A percentile compares a stretch with the other conserved stretches of the same genome.
Conservation (phyloP, 257 asterid species). For the Galeopsis tetrahit region DNA sequence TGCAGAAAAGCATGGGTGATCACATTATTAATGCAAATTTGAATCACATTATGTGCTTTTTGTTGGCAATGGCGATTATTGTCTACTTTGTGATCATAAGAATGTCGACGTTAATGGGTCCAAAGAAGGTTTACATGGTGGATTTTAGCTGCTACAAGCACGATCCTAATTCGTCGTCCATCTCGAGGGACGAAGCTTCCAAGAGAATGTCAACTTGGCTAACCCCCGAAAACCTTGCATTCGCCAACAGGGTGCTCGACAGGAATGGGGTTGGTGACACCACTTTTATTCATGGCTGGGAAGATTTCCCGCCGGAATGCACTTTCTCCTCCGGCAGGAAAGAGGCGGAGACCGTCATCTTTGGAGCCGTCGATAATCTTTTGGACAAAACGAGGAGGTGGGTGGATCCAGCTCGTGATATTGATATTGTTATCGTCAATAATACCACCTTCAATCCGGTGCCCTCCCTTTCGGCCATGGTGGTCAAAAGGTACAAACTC, state of each 20-base stretch:
- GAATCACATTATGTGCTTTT: no score
- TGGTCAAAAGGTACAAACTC: slow-evolving; percentile 48
- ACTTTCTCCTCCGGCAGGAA: slow-evolving; percentile 29
- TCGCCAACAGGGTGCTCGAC: slow-evolving; percentile 26
- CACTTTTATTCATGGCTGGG: not conserved
- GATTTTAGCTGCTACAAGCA: slow-evolving; percentile 43
- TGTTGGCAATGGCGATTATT: no score
- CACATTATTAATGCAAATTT: no score
- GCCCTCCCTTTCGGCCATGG: slow-evolving; percentile 55
- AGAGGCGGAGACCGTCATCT: slow-evolving; percentile 44
- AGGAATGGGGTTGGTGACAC: slow-evolving; percentile 15
- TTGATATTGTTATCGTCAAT: slow-evolving; percentile 46
- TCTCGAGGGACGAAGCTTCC: not conserved
- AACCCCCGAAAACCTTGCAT: slow-evolving; percentile 22
- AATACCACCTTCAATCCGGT: slow-evolving; percentile 45
- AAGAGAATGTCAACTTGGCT: not conserved
- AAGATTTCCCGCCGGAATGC: no score
- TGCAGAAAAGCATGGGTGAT: no score
- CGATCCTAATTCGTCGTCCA: not conserved
- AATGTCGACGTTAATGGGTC: no score
- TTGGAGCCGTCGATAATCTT: slow-evolving; percentile 44
- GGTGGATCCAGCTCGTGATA: slow-evolving; percentile 31
- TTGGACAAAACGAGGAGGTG: slow-evolving; percentile 34
- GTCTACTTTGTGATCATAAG: no score
- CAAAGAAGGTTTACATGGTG: slow-evolving; percentile 29